Base-by-base conservation (phyloP, 805 yeast species). In the Candida verbasci region DNA sequence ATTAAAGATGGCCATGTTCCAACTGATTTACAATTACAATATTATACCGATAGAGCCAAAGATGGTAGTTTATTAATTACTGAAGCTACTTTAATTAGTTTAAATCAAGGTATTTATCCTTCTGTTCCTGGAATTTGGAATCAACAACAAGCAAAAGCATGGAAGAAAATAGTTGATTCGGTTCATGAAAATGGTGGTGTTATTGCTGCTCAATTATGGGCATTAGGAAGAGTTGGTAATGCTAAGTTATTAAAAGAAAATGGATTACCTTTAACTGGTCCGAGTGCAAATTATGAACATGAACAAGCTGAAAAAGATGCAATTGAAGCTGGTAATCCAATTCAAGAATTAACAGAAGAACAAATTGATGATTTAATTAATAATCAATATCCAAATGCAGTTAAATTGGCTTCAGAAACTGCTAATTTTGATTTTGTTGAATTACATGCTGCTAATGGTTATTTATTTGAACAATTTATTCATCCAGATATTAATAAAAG, bases 151-250 rank as follows among this genome's bases (percentile, higher is more conserved):
- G 59, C 64, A 11, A 49, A 48, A 14, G 69, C 66, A 5, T 78
- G 82, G 80, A 67, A 62, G 44, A 55, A 60, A 42, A 62, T 76
- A 25, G 52, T 54, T 17, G 71, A 70, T 18, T 61, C 60, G 10
- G 68, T 74, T 15, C 82, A 76, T 47, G 58, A 46, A 3, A 65
- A 70, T 43, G 51, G 55, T 17, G 66, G 80, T 0, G 63, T 53
- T 31, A 52, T 68, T 2, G 56, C 72, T 29, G 48, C 67, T 23
- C 85, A 79, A 59, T 41, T 80, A 17, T 77, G 81, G 80, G 64
- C 60, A 6, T 52, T 76, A 17, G 81, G 81, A 20, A 57, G 77
- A 35, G 63, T 55, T 34, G 64, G 58, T 21, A 52, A 45, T 24
- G 54, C 60, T 12, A 34, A 37, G 6, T 35, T 56, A 3, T 56